phyloP scores from a whole-genome alignment of 345 rosid genomes.

The Dimocarpus longan region DNA sequence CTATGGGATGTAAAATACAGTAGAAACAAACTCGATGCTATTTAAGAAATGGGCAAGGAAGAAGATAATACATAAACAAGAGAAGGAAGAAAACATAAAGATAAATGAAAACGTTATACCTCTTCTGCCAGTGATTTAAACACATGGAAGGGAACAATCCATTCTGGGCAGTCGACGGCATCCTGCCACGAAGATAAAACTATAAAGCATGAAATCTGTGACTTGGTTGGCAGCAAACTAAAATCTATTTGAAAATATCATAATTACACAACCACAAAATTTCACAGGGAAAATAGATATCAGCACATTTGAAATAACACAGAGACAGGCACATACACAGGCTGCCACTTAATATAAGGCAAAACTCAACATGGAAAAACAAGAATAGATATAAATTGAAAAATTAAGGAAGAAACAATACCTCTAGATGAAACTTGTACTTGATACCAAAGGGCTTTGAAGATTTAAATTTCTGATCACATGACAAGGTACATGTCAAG shows the following conservation, averaged over 20 bases:
- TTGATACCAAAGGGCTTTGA: conserved; percentile 82
- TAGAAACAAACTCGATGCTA: background rate
- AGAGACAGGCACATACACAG: background rate
- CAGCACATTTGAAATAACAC: no score
- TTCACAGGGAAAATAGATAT: background rate
- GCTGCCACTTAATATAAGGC: no score
- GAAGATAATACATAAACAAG: background rate
- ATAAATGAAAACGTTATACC: conserved; percentile 41
- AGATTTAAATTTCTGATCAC: conserved; percentile 73
- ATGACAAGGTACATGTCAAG: conserved; percentile 27
- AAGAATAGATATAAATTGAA: background rate
- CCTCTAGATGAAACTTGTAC: conserved; percentile 95
- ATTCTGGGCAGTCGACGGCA: conserved; percentile 98
- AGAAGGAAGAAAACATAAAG: background rate
- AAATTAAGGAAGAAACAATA: conserved; percentile 26
- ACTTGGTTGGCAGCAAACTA: background rate
- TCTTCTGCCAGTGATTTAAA: conserved; percentile 94
- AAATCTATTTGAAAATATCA: background rate
- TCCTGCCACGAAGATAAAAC: conserved; percentile 51
- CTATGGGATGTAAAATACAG: background rate
- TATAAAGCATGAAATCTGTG: background rate
- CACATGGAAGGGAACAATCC: conserved; percentile 92
- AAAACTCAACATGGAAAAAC: background rate
- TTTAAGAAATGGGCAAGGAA: background rate
- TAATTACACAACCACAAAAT: background rate